These are phyloP conservation scores for Coemansia sp. DNA, from an alignment of 192 early-diverging fungal species.

Conservation along the genomic window DNA sequence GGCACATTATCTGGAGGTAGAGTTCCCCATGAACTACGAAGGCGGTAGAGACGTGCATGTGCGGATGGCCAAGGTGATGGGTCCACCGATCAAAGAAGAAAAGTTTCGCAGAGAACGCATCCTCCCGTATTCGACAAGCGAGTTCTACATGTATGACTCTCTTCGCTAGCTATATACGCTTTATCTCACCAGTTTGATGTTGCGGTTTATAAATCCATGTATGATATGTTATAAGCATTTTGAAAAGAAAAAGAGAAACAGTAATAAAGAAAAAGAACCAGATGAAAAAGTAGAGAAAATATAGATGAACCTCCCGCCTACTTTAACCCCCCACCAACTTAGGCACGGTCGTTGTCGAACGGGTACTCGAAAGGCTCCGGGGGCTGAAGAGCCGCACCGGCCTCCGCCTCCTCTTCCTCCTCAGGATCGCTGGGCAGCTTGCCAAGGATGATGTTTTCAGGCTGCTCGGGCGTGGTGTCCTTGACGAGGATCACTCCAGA, in stretches of 20 bases:
- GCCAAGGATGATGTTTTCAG: slow-evolving; percentile 76
- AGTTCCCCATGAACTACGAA: slow-evolving; percentile 41
- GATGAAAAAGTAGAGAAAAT: neutral
- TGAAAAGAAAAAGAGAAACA: slow-evolving; percentile 4
- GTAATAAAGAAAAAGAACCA: neutral
- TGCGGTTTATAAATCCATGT: no score
- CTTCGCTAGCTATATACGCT: no score
- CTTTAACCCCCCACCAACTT: no score
- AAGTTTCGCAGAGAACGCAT: slow-evolving; percentile 28
- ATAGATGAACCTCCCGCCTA: neutral
- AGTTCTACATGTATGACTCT: slow-evolving; percentile 43
- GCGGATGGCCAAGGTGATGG: slow-evolving; percentile 21
- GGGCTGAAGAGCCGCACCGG: slow-evolving; percentile 51
- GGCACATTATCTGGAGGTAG: slow-evolving; percentile 36
- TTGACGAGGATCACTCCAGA: slow-evolving; percentile 85
- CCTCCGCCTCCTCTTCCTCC: slow-evolving; percentile 10
- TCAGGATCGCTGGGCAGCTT: slow-evolving; percentile 37
- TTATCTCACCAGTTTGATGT: no score
- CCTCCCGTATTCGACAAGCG: slow-evolving; percentile 25
- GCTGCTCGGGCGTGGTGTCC: slow-evolving; percentile 70
- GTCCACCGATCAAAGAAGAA: slow-evolving; percentile 20
- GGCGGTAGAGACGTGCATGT: slow-evolving; percentile 43
- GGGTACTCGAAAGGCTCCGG: slow-evolving; percentile 84
- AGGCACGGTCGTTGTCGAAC: slow-evolving; percentile 54
- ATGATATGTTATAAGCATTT: no score